A percentile compares a stretch with the other conserved stretches of the same genome.
Evolutionary conservation across 768 basidiomycete species (phyloP).

Genomic region (Boletus sp.): DNA sequence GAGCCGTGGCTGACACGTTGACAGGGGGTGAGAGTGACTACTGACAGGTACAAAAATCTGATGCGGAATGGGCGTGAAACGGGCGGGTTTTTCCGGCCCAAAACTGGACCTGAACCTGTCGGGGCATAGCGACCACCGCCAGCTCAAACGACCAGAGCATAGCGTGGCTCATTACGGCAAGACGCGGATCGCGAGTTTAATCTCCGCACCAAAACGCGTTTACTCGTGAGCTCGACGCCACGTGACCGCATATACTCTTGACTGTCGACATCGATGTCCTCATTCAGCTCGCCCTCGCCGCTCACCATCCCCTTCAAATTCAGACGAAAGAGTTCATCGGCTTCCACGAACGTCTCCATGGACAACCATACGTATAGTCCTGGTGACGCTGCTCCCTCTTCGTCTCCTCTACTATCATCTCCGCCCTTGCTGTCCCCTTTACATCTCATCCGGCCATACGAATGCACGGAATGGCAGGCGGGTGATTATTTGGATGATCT

Average conservation of each 20-base stretch:
- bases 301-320: conserved; percentile 17
- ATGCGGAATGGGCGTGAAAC: no score
- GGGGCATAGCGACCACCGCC: no score
- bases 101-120: no score
- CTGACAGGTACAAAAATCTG: no score
- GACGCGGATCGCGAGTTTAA: conserved; percentile 17
- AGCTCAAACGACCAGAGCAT: no score
- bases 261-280: conserved; percentile 28
- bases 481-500: conserved; percentile 1
- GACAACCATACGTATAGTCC: background rate
- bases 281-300: conserved; percentile 6
- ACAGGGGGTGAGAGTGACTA: no score
- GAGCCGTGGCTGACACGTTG: no score
- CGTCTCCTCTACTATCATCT: conserved; percentile 22
- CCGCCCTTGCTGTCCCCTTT: conserved; percentile 17
- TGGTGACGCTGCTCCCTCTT: conserved; percentile 4
- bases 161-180: conserved; percentile 11
- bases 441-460: conserved; percentile 3
- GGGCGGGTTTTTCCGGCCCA: no score
- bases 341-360: conserved; percentile 9
- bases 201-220: conserved; percentile 37
- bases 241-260: conserved; percentile 32
- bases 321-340: conserved; percentile 23
- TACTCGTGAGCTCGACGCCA: conserved; percentile 18
- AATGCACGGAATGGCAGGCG: conserved; percentile 3